These are phyloP conservation scores for Penicillium egyptiacum DNA, from an alignment of 495 filamentous ascomycete species.

Conservation along the genomic window DNA sequence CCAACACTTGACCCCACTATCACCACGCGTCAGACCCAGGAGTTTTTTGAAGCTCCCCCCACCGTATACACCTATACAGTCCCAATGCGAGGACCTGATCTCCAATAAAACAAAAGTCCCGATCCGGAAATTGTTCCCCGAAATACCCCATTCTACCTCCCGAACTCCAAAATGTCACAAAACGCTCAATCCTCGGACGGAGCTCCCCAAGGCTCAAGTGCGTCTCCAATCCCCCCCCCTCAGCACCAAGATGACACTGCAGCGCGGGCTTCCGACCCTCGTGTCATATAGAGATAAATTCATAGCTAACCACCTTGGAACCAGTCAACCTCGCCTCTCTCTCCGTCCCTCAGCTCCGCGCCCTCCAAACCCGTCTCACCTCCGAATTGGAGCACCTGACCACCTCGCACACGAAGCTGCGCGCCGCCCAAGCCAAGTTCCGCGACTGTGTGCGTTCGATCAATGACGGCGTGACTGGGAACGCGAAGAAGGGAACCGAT, in stretches of 20 bases:
- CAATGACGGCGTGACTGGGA: conserved; percentile 54
- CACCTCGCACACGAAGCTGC: conserved; percentile 81
- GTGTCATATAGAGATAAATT: background rate
- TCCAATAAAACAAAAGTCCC: background rate
- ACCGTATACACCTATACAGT: conserved; percentile 15
- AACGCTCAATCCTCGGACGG: conserved; percentile 28
- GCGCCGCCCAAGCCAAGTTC: conserved; percentile 87
- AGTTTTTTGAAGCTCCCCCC: conserved; percentile 25
- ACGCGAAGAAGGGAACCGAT: conserved; percentile 37
- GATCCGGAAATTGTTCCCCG: background rate
- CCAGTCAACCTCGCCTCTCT: conserved; percentile 65
- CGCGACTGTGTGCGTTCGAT: conserved; percentile 80
- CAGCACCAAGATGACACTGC: conserved; percentile 1
- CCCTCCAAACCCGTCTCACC: conserved; percentile 91
- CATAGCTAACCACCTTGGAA: background rate
- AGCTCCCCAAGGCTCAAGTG: conserved; percentile 36
- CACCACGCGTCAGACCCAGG: conserved; percentile 1
- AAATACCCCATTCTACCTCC: background rate
- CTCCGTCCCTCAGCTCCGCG: conserved; percentile 55
- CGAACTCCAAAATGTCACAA: conserved; percentile 27
- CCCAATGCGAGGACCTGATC: conserved; percentile 11
- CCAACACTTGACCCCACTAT: conserved; percentile 6
- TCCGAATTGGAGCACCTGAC: conserved; percentile 93
- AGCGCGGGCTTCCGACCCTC: background rate
- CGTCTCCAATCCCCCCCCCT: conserved; percentile 8